Conservation (phyloP, 2,329 filamentous ascomycete genomes). For the Aspergillus sp. region DNA sequence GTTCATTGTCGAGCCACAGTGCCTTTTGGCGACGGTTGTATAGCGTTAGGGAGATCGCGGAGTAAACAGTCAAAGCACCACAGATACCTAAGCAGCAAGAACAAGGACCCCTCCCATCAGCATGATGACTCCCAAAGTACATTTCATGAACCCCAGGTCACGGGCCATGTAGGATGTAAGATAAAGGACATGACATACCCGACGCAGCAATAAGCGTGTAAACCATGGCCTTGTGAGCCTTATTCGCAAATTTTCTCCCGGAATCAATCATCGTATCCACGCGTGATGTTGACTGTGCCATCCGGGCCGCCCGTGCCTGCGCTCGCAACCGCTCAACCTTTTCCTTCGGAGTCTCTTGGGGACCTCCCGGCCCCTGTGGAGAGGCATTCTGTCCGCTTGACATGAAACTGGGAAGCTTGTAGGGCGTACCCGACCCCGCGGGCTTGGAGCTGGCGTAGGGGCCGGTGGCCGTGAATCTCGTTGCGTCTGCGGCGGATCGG, state of each 20-base stretch:
- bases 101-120: not conserved
- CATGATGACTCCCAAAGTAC: not conserved
- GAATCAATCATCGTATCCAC: conserved; percentile 52
- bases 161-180: too few species aligned
- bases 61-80: conserved; percentile 58
- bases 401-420: conserved; percentile 27
- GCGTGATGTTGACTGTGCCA: conserved; percentile 52
- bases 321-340: conserved; percentile 64
- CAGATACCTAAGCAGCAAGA: conserved; percentile 46
- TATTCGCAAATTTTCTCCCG: conserved; percentile 56
- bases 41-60: conserved; percentile 61
- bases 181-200: conserved; percentile 38
- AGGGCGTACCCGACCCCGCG: conserved; percentile 20
- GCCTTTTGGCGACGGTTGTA: conserved; percentile 62
- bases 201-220: conserved; percentile 57
- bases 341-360: conserved; percentile 61
- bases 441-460: conserved; percentile 44
- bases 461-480: conserved; percentile 47
- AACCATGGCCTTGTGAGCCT: conserved; percentile 56
- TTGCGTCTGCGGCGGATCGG: conserved; percentile 46
- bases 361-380: conserved; percentile 19
- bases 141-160: not conserved
- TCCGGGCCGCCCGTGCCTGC: conserved; percentile 62
- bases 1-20: conserved; percentile 54
- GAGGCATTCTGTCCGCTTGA: conserved; percentile 9